phyloP scores from a whole-genome alignment of 768 basidiomycete species.

The Pholiota molesta region DNA sequence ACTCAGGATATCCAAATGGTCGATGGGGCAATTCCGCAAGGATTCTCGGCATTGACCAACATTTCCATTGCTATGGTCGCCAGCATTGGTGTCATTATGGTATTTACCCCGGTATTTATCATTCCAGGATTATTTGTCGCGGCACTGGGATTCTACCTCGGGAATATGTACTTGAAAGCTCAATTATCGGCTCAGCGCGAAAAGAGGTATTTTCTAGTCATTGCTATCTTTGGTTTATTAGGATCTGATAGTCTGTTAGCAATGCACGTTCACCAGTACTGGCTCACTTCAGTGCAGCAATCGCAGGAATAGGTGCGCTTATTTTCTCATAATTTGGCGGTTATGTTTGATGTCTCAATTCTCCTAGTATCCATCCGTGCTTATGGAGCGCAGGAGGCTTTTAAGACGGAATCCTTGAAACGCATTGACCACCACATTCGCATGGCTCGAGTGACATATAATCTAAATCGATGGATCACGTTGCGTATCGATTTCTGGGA shows the following conservation, averaged over 20 bases:
- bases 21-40: neutral
- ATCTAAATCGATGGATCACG: constrained; percentile 47
- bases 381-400: constrained; percentile 58
- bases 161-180: constrained; percentile 7
- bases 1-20: constrained; percentile 8
- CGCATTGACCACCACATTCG: constrained; percentile 57
- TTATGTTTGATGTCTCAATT: neutral
- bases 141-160: constrained; percentile 1
- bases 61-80: neutral
- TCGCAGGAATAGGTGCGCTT: constrained; percentile 52
- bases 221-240: neutral
- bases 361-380: constrained; percentile 58
- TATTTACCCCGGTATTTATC: constrained; percentile 8
- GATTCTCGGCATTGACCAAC: neutral
- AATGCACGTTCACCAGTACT: constrained; percentile 36
- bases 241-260: constrained; percentile 11
- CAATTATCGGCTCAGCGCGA: constrained; percentile 4
- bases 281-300: constrained; percentile 47
- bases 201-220: neutral
- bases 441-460: constrained; percentile 50
- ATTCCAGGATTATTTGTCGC: neutral
- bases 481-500: constrained; percentile 63
- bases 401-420: constrained; percentile 45
- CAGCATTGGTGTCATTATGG: neutral
- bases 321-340: neutral